phyloP scores from a whole-genome alignment of 306 rosid genomes.

The Castanea crenata region DNA sequence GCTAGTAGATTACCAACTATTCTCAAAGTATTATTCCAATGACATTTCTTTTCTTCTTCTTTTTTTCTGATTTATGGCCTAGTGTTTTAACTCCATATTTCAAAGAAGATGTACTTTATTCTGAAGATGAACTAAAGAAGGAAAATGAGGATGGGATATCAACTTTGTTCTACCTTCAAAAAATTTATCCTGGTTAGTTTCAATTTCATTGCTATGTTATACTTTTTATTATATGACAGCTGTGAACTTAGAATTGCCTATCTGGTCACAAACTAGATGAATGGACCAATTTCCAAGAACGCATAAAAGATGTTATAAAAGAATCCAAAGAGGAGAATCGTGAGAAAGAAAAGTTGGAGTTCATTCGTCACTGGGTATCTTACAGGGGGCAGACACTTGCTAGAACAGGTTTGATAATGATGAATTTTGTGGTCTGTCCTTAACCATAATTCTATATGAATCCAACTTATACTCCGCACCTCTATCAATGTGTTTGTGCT shows the following conservation, averaged over 20 bases:
- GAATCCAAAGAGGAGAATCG: background rate
- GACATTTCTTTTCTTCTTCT: too few relatives aligned
- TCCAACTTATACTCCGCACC: constrained; percentile 16
- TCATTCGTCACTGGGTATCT: constrained; percentile 79
- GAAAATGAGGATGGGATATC: constrained; percentile 98
- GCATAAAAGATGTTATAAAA: constrained; percentile 23
- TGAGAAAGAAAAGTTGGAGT: constrained; percentile 37
- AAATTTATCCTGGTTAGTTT: constrained; percentile 88
- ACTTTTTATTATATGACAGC: background rate
- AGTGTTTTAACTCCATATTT: constrained; percentile 97
- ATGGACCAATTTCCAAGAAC: constrained; percentile 73
- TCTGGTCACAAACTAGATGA: constrained; percentile 61
- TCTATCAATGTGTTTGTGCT: constrained; percentile 24
- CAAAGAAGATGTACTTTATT: constrained; percentile 85
- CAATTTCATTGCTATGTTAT: constrained; percentile 17
- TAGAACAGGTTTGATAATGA: constrained; percentile 73
- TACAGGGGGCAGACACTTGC: constrained; percentile 93
- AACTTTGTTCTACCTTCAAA: constrained; percentile 78
- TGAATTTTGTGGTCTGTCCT: background rate
- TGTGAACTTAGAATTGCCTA: constrained; percentile 16
- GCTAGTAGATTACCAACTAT: background rate
- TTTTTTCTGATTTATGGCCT: background rate
- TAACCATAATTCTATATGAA: constrained; percentile 7
- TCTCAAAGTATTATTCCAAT: too few relatives aligned
- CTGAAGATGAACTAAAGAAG: constrained; percentile 52